A percentile compares a stretch with the other conserved stretches of the same genome.
These are phyloP conservation scores for Incumbomyces delicatus DNA, from an alignment of 2,329 filamentous ascomycete genomes.

Conservation along the genomic window DNA sequence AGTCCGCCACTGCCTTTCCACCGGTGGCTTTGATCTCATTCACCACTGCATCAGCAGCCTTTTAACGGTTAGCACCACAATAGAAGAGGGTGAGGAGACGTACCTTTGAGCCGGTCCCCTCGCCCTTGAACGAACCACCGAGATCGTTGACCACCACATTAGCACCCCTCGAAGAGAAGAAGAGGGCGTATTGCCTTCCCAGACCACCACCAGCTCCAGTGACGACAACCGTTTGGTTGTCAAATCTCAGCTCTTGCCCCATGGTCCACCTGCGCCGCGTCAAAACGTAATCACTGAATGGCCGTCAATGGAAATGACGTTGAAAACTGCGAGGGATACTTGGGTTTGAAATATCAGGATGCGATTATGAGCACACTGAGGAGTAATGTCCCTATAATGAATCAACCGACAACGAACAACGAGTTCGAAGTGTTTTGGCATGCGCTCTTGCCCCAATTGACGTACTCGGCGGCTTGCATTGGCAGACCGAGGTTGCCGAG, in stretches of 20 bases:
- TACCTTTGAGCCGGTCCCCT: constrained; percentile 80
- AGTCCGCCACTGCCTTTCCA: constrained; percentile 95
- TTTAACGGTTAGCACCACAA: constrained; percentile 21
- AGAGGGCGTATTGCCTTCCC: constrained; percentile 72
- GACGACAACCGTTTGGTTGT: constrained; percentile 80
- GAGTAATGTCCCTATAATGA: no score
- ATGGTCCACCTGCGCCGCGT: constrained; percentile 14
- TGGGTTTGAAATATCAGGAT: no score
- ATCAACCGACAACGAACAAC: no score
- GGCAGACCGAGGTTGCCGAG: no score
- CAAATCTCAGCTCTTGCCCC: constrained; percentile 69
- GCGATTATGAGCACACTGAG: no score
- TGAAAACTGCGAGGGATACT: no score
- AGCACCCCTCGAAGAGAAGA: constrained; percentile 85
- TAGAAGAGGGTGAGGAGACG: constrained; percentile 18
- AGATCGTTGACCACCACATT: constrained; percentile 96
- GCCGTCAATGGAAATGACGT: no score
- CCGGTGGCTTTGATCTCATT: constrained; percentile 60
- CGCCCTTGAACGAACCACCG: constrained; percentile 84
- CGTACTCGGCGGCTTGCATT: no score
- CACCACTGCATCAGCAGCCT: constrained; percentile 49
- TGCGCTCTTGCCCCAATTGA: no score
- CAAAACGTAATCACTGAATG: no score
- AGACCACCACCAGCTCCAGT: constrained; percentile 77
- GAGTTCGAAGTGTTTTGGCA: no score